These are phyloP conservation scores for Ambrosiella xylebori DNA, from an alignment of 2,329 filamentous ascomycete genomes.

Conservation along the genomic window DNA sequence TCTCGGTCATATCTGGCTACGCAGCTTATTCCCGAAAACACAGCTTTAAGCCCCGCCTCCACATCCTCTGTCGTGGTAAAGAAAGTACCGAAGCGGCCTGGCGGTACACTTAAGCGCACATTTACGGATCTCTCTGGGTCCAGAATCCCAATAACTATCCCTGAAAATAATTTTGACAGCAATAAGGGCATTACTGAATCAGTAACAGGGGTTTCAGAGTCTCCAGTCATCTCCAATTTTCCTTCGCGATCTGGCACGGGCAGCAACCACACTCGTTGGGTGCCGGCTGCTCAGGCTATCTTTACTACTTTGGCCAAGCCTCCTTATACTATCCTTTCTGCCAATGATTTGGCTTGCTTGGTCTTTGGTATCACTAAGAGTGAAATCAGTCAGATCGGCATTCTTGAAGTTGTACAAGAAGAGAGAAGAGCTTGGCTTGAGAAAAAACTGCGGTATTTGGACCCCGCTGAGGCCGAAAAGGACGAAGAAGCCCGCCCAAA, in stretches of 20 bases:
- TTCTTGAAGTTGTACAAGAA: constrained; percentile 82
- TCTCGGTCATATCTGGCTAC: constrained; percentile 4
- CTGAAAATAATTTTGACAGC: constrained; percentile 1
- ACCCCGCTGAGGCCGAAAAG: constrained; percentile 28
- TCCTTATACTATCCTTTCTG: constrained; percentile 90
- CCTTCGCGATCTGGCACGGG: constrained; percentile 21
- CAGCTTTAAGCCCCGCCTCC: neutral
- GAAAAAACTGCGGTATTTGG: constrained; percentile 56
- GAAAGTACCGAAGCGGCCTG: neutral
- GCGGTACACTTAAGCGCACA: constrained; percentile 6
- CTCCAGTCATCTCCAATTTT: constrained; percentile 5
- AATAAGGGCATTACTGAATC: neutral
- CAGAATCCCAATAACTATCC: neutral
- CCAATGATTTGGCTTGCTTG: constrained; percentile 88
- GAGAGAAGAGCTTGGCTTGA: constrained; percentile 82
- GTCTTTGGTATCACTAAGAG: constrained; percentile 47
- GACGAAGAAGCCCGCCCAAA: constrained; percentile 20
- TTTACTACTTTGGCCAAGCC: constrained; percentile 86
- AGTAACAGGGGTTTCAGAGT: constrained; percentile 1
- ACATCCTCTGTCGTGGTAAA: neutral
- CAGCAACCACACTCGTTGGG: constrained; percentile 74
- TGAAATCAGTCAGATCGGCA: constrained; percentile 64
- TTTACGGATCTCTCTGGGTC: constrained; percentile 7
- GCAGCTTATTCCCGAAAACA: constrained; percentile 9
- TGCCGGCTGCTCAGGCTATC: constrained; percentile 82